Evolutionary conservation across 2,329 filamentous ascomycete genomes (phyloP).

Genomic region (Colletotrichum musae): DNA sequence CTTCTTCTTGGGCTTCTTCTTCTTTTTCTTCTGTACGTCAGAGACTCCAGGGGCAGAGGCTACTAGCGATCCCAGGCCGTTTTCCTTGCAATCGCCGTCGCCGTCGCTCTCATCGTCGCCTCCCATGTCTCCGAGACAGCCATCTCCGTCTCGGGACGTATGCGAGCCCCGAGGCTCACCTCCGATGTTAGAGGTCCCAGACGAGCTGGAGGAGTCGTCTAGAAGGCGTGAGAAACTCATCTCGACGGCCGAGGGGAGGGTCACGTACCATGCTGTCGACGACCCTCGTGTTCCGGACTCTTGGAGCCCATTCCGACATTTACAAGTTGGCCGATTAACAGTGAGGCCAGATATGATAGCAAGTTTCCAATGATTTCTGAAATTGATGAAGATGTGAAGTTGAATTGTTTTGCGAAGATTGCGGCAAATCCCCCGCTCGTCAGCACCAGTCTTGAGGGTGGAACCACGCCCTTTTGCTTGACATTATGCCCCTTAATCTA

Average conservation of each 20-base stretch:
- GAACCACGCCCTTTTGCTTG: no score
- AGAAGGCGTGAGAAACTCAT: background rate
- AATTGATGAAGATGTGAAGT: no score
- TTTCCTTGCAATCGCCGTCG: conserved; percentile 1
- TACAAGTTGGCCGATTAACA: background rate
- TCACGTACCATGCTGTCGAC: background rate
- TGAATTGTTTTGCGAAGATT: background rate
- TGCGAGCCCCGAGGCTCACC: conserved; percentile 1
- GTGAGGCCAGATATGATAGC: no score
- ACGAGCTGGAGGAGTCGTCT: background rate
- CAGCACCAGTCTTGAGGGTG: no score
- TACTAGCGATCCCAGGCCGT: background rate
- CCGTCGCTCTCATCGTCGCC: background rate
- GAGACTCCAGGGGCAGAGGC: background rate
- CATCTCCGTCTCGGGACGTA: background rate
- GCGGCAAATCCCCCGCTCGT: no score
- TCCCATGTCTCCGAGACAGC: background rate
- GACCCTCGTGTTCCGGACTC: background rate
- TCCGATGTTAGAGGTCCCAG: background rate
- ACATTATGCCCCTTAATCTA: no score
- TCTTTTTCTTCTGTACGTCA: conserved; percentile 25
- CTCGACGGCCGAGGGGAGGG: background rate
- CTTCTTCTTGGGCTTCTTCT: conserved; percentile 42
- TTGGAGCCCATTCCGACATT: conserved; percentile 5
- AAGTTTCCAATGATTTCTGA: background rate